A percentile compares a stretch with the other conserved stretches of the same genome.
These are phyloP conservation scores for Monosporascus cannonballus DNA, from an alignment of 2,329 filamentous ascomycete species.

Conservation along the genomic window DNA sequence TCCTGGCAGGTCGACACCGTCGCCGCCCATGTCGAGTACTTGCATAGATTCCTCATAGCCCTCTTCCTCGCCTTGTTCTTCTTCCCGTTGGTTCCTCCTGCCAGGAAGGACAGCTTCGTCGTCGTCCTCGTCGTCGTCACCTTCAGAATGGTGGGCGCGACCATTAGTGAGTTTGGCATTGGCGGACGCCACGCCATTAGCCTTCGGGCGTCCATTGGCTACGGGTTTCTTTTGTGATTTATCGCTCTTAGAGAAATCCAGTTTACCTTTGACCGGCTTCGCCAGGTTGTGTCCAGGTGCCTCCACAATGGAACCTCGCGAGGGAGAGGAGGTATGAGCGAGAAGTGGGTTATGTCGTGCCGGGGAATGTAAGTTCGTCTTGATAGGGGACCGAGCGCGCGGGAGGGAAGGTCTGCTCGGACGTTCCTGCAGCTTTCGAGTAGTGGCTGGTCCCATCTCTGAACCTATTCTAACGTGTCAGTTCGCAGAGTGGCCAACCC, in stretches of 20 bases:
- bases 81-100: conserved; percentile 13
- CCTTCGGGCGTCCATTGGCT: conserved; percentile 16
- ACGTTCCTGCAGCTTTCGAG: conserved; percentile 46
- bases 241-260: conserved; percentile 41
- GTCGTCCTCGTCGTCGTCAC: conserved; percentile 21
- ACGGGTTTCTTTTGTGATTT: conserved; percentile 10
- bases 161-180: conserved; percentile 16
- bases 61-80: conserved; percentile 17
- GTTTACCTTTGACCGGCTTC: conserved; percentile 42
- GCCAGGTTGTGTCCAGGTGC: conserved; percentile 24
- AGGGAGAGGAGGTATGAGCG: conserved; percentile 45
- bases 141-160: conserved; percentile 4
- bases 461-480: conserved; percentile 33
- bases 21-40: conserved; percentile 14
- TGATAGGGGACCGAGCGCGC: conserved; percentile 53
- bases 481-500: conserved; percentile 3
- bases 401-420: conserved; percentile 41
- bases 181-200: conserved; percentile 17
- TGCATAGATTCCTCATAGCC: conserved; percentile 20
- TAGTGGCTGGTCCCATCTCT: conserved; percentile 47
- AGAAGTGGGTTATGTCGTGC: conserved; percentile 56
- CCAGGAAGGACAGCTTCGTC: conserved; percentile 23
- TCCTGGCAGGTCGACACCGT: conserved; percentile 8
- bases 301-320: conserved; percentile 31
- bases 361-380: conserved; percentile 55